These are phyloP conservation scores for Forsythia suspensa DNA, from an alignment of 257 asterid species.

Conservation along the genomic window DNA sequence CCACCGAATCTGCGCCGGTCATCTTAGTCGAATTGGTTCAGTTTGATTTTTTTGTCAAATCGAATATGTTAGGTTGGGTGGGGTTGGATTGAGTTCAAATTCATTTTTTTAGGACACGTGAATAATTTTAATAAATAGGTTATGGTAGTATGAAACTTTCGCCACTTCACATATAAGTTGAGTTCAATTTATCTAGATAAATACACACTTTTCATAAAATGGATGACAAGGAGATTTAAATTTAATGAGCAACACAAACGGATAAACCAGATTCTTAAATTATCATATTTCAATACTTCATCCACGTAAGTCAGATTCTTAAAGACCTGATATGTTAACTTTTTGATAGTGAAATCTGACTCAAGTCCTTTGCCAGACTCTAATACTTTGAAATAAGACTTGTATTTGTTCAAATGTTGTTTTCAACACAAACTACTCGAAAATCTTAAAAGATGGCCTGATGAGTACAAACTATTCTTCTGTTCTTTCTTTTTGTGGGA, in stretches of 20 bases:
- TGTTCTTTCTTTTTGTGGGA: neutral
- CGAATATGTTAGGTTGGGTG: too few relatives aligned
- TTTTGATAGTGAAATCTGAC: too few relatives aligned
- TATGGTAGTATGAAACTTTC: too few relatives aligned
- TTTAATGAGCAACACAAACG: neutral
- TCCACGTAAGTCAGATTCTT: neutral
- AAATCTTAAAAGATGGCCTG: neutral
- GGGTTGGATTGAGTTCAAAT: too few relatives aligned
- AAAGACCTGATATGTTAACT: too few relatives aligned
- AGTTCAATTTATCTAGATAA: neutral
- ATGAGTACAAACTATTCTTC: neutral
- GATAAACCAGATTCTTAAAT: too few relatives aligned
- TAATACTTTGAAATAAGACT: neutral
- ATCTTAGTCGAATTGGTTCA: too few relatives aligned
- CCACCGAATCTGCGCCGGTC: too few relatives aligned
- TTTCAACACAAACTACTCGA: neutral
- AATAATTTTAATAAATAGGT: too few relatives aligned
- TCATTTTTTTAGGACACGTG: neutral
- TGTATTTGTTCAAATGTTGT: too few relatives aligned
- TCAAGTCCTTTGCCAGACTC: neutral
- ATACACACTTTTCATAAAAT: neutral
- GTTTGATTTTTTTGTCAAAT: too few relatives aligned
- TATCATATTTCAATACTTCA: too few relatives aligned
- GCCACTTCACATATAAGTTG: neutral
- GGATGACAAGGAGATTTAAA: neutral